Evolutionary conservation across 441 rosid species (phyloP).

Genomic region (Croton setiger): DNA sequence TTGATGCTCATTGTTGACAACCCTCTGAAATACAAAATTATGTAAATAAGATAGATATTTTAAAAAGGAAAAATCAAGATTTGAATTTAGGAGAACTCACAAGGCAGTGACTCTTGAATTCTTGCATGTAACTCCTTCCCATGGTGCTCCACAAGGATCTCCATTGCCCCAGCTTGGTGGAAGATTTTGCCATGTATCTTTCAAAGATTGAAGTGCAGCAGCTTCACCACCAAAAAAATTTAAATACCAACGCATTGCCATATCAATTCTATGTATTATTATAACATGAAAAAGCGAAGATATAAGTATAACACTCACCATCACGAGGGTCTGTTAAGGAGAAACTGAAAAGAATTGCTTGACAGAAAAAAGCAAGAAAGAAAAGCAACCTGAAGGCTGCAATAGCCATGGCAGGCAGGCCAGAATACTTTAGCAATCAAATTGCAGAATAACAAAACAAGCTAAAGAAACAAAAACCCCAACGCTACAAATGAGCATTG

Average conservation of each 20-base stretch:
- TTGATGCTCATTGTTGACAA: conserved; percentile 74
- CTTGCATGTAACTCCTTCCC: conserved; percentile 87
- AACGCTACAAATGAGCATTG: conserved; percentile 3
- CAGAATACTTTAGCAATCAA: not conserved
- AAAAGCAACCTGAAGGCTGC: conserved; percentile 26
- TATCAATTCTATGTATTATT: no score
- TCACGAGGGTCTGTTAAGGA: conserved; percentile 69
- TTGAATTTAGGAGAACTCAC: conserved; percentile 38
- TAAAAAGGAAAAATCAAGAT: not conserved
- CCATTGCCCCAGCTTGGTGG: conserved; percentile 72
- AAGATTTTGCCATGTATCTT: conserved; percentile 61
- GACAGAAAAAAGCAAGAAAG: conserved; percentile 32
- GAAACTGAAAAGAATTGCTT: conserved; percentile 29
- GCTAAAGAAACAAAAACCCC: not conserved
- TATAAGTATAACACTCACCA: conserved; percentile 33
- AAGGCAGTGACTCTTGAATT: conserved; percentile 65
- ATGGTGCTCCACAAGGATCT: conserved; percentile 81
- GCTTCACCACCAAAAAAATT: conserved; percentile 33
- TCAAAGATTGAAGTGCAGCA: conserved; percentile 70
- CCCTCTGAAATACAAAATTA: conserved; percentile 35
- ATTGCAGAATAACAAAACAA: not conserved
- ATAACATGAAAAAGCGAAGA: no score
- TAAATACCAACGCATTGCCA: no score
- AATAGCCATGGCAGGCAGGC: not conserved
- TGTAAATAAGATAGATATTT: not conserved